A percentile compares a stretch with the other conserved stretches of the same genome.
Conservation (phyloP, 2,329 filamentous ascomycete genomes). For the Sporothrix humicola region DNA sequence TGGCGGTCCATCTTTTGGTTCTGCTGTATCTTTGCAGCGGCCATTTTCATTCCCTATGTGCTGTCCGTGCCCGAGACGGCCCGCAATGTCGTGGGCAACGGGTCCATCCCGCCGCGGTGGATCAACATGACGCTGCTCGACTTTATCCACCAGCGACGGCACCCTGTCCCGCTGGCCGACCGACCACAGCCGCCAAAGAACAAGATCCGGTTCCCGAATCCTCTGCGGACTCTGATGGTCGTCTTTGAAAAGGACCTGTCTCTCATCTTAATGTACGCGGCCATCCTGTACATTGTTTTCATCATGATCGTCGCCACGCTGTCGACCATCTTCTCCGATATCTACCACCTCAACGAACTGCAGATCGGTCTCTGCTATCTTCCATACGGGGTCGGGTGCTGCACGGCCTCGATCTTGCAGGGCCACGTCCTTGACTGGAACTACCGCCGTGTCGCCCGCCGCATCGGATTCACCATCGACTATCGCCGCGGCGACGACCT, state of each 20-base stretch:
- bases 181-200: slow-evolving; percentile 36
- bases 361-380: slow-evolving; percentile 61
- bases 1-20: slow-evolving; percentile 77
- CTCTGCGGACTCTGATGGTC: slow-evolving; percentile 59
- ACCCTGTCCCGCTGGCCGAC: slow-evolving; percentile 9
- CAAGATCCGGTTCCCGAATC: slow-evolving; percentile 61
- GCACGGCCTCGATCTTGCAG: slow-evolving; percentile 55
- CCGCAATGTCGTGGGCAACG: slow-evolving; percentile 65
- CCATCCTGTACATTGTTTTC: slow-evolving; percentile 62
- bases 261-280: slow-evolving; percentile 58
- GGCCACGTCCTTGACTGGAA: slow-evolving; percentile 70
- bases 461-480: slow-evolving; percentile 65
- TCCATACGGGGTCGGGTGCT: slow-evolving; percentile 59
- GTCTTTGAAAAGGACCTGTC: slow-evolving; percentile 64
- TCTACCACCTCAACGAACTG: slow-evolving; percentile 58
- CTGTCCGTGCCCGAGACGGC: slow-evolving; percentile 65
- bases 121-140: slow-evolving; percentile 65
- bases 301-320: slow-evolving; percentile 60
- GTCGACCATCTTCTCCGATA: slow-evolving; percentile 56
- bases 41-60: slow-evolving; percentile 60
- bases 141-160: slow-evolving; percentile 48
- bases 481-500: slow-evolving; percentile 62
- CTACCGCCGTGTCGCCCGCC: slow-evolving; percentile 69
- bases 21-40: slow-evolving; percentile 59
- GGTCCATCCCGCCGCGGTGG: slow-evolving; percentile 62